A percentile compares a stretch with the other conserved stretches of the same genome.
These are phyloP conservation scores for Crithidia thermophila DNA, from an alignment of 208 protist genomes.

Conservation along the genomic window DNA sequence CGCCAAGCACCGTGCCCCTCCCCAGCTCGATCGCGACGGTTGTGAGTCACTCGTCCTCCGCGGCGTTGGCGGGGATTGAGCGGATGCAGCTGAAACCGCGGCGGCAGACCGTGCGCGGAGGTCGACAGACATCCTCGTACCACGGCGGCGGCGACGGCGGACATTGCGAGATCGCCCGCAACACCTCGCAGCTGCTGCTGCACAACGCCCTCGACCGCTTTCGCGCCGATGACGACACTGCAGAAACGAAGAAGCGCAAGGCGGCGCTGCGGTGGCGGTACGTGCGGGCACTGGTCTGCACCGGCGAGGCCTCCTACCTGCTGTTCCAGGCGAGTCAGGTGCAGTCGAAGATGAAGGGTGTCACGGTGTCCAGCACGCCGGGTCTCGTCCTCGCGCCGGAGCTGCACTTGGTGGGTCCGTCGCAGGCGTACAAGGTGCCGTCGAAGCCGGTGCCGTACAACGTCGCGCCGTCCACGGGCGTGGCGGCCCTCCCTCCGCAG, in stretches of 20 bases:
- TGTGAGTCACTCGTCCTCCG: background rate
- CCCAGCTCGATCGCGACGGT: background rate
- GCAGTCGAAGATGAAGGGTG: conserved; percentile 50
- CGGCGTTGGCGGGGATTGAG: conserved; percentile 32
- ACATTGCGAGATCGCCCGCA: conserved; percentile 32
- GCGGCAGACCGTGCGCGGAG: conserved; percentile 5
- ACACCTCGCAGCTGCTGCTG: conserved; percentile 36
- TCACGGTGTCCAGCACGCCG: conserved; percentile 60
- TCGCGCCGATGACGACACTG: conserved; percentile 33
- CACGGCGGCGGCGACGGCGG: conserved; percentile 3
- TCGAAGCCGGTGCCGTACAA: conserved; percentile 77
- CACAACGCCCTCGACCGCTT: conserved; percentile 43
- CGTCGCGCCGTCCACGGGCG: conserved; percentile 11
- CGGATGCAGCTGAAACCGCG: conserved; percentile 55
- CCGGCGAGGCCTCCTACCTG: conserved; percentile 75
- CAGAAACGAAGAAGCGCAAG: conserved; percentile 24
- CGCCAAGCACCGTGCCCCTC: background rate
- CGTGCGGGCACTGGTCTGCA: conserved; percentile 76
- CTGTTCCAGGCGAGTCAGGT: conserved; percentile 65
- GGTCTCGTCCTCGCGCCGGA: conserved; percentile 73
- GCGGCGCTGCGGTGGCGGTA: conserved; percentile 81
- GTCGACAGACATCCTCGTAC: background rate
- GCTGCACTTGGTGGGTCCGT: conserved; percentile 55
- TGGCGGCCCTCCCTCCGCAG: conserved; percentile 9
- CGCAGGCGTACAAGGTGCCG: conserved; percentile 52